These are phyloP conservation scores for Rhodotorula graminis DNA, from an alignment of 768 basidiomycete genomes.

Conservation along the genomic window DNA sequence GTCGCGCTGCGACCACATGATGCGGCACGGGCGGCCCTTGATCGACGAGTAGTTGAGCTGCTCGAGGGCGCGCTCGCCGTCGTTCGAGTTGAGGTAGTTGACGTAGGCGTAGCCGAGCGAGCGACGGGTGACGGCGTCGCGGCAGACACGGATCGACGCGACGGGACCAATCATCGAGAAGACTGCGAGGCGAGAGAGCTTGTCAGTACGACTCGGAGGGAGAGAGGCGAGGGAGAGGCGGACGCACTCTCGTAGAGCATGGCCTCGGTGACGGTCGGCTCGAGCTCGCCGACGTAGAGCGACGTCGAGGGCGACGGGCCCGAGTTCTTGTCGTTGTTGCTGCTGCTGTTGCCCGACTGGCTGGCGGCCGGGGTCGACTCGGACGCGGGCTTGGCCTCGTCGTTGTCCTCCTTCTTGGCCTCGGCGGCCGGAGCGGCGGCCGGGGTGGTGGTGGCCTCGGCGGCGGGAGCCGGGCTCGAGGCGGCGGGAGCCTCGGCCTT, in stretches of 20 bases:
- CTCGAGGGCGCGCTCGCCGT: slow-evolving; percentile 97
- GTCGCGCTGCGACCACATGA: slow-evolving; percentile 99
- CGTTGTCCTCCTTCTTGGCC: slow-evolving; percentile 17
- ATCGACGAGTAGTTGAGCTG: slow-evolving; percentile 99
- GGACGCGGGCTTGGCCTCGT: slow-evolving; percentile 17
- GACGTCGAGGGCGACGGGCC: slow-evolving; percentile 51
- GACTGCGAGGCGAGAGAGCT: slow-evolving; percentile 46
- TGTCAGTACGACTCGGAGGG: too few relatives aligned
- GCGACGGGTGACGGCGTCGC: slow-evolving; percentile 98
- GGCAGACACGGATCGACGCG: slow-evolving; percentile 97
- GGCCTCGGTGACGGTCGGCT: slow-evolving; percentile 95
- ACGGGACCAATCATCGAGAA: slow-evolving; percentile 99
- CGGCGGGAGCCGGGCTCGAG: slow-evolving; percentile 9
- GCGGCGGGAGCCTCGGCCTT: slow-evolving; percentile 37
- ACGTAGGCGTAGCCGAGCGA: slow-evolving; percentile 99
- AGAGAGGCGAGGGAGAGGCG: too few relatives aligned
- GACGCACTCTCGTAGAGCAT: slow-evolving; percentile 84
- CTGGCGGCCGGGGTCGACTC: slow-evolving; percentile 23
- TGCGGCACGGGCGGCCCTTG: slow-evolving; percentile 96
- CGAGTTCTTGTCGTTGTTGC: slow-evolving; percentile 11
- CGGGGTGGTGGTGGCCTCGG: slow-evolving; percentile 18
- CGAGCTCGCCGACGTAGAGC: slow-evolving; percentile 98
- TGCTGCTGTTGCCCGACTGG: slow-evolving; percentile 12
- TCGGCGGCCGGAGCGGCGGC: slow-evolving; percentile 30
- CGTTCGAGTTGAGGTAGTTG: slow-evolving; percentile 91